Percentiles rank a stretch among this genome's conserved stretches.
Evolutionary conservation across 2,329 filamentous ascomycete species (phyloP).

Genomic region (Diaporthe vexans): DNA sequence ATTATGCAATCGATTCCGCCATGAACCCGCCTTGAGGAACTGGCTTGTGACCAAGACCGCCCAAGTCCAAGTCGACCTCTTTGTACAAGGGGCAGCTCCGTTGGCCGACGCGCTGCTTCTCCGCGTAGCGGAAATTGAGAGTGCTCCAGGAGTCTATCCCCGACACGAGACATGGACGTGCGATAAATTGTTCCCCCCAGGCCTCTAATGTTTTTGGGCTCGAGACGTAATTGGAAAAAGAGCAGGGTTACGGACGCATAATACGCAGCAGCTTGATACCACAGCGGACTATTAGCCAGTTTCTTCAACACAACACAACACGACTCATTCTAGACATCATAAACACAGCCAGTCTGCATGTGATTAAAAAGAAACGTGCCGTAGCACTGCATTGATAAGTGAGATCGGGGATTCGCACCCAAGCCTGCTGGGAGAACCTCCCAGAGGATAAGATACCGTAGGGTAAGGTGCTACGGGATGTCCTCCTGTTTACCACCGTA

Average conservation of each 20-base stretch:
- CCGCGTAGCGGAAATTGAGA: too few relatives aligned
- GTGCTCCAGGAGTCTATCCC: too few relatives aligned
- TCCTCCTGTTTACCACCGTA: too few relatives aligned
- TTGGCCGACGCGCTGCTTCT: background rate
- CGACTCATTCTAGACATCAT: background rate
- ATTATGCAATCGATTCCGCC: background rate
- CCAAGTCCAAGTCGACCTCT: background rate
- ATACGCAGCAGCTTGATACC: background rate
- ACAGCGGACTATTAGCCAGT: background rate
- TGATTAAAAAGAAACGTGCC: background rate
- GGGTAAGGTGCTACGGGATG: too few relatives aligned
- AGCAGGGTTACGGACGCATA: too few relatives aligned
- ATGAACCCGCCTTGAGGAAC: background rate
- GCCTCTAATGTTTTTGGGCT: too few relatives aligned
- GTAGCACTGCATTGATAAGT: background rate
- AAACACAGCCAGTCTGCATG: background rate
- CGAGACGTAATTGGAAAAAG: too few relatives aligned
- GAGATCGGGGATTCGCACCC: too few relatives aligned
- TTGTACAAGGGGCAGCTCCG: background rate
- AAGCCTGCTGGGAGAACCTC: too few relatives aligned
- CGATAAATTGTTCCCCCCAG: too few relatives aligned
- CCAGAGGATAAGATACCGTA: too few relatives aligned
- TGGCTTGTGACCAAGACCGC: background rate
- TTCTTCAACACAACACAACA: background rate
- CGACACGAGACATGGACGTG: too few relatives aligned